phyloP scores from a whole-genome alignment of 495 filamentous ascomycete species.

The Tetracladium marchalianum region DNA sequence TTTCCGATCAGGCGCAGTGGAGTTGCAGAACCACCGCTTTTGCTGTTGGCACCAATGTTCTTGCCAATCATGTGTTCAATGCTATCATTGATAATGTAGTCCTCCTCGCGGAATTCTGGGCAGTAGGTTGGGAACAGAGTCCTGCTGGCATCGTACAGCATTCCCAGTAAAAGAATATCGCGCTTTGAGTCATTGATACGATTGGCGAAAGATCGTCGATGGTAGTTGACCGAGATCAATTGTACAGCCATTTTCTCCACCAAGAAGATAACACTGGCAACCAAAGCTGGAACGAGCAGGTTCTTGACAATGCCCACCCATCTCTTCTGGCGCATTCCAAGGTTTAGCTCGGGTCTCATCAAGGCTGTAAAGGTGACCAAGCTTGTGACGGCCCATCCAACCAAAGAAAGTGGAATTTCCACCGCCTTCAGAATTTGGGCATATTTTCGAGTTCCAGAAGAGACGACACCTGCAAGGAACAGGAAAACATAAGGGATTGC shows the following conservation, averaged over 20 bases:
- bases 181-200: slow-evolving; percentile 85
- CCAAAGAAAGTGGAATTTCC: slow-evolving; percentile 78
- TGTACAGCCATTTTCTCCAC: slow-evolving; percentile 79
- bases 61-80: slow-evolving; percentile 37
- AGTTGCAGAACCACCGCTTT: slow-evolving; percentile 48
- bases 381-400: slow-evolving; percentile 73
- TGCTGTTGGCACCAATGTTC: slow-evolving; percentile 21
- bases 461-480: slow-evolving; percentile 80
- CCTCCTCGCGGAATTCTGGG: slow-evolving; percentile 81
- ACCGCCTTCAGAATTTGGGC: slow-evolving; percentile 68
- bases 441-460: slow-evolving; percentile 87
- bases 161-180: slow-evolving; percentile 64
- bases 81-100: slow-evolving; percentile 79
- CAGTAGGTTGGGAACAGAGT: slow-evolving; percentile 86
- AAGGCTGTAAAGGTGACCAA: slow-evolving; percentile 74
- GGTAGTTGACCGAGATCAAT: slow-evolving; percentile 89
- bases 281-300: slow-evolving; percentile 65
- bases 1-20: slow-evolving; percentile 72
- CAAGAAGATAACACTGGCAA: slow-evolving; percentile 68
- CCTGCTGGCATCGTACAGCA: slow-evolving; percentile 84
- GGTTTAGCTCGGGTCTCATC: slow-evolving; percentile 21
- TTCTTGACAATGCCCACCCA: slow-evolving; percentile 49
- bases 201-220: slow-evolving; percentile 82
- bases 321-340: slow-evolving; percentile 3
- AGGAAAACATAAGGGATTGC: slow-evolving; percentile 75